Percentiles rank a stretch among this genome's conserved stretches.
These are phyloP conservation scores for Clavulina sp. DNA, from an alignment of 768 basidiomycete species.

Conservation along the genomic window DNA sequence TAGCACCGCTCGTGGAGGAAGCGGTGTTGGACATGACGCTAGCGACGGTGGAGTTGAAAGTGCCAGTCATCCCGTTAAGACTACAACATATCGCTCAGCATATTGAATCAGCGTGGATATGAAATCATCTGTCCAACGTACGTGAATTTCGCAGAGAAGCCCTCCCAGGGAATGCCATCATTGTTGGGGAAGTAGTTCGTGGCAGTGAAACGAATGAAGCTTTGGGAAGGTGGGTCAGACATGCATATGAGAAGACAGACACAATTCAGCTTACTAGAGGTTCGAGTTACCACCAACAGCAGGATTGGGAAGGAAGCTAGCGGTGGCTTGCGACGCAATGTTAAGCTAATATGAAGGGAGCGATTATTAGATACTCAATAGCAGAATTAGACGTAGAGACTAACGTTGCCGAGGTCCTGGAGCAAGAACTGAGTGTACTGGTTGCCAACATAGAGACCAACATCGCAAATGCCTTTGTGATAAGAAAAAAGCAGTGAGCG, in stretches of 20 bases:
- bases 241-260: not conserved
- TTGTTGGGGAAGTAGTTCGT: constrained; percentile 15
- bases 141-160: constrained; percentile 21
- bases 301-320: constrained; percentile 17
- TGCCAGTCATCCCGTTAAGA: constrained; percentile 18
- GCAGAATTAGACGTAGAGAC: not conserved
- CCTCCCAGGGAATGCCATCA: constrained; percentile 19
- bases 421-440: constrained; percentile 16
- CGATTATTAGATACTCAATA: not conserved
- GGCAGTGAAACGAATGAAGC: constrained; percentile 21
- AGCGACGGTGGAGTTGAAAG: constrained; percentile 18
- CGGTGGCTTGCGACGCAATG: constrained; percentile 15
- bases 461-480: constrained; percentile 2
- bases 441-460: constrained; percentile 7
- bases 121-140: constrained; percentile 3
- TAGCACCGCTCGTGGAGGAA: constrained; percentile 5
- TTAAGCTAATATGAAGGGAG: constrained; percentile 14
- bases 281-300: constrained; percentile 14
- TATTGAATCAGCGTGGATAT: not conserved
- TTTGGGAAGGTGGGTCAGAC: not conserved
- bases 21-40: constrained; percentile 14
- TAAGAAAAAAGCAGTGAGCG: not conserved
- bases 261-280: constrained; percentile 12
- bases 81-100: constrained; percentile 4
- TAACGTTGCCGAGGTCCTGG: constrained; percentile 13